Percentiles rank a stretch among this genome's conserved stretches.
phyloP scores from a whole-genome alignment of 2,329 filamentous ascomycete species.

The Lachnellula subtilissima region DNA sequence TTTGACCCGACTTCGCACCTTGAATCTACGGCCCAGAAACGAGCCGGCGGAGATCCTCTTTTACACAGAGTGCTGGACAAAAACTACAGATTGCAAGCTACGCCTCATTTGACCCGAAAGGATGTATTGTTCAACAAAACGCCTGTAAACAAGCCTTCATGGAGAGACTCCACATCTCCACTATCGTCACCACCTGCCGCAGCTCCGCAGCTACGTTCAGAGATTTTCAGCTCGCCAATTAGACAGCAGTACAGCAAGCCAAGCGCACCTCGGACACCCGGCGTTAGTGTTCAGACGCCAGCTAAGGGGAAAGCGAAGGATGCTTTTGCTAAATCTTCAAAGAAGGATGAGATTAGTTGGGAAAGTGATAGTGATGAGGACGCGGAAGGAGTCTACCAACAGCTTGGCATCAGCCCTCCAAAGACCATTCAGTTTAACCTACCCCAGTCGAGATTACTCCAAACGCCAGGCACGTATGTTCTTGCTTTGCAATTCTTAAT shows the following conservation, averaged over 20 bases:
- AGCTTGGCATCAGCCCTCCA: constrained; percentile 74
- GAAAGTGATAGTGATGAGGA: constrained; percentile 62
- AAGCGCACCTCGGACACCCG: constrained; percentile 63
- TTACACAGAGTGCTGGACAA: constrained; percentile 92
- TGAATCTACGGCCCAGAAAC: constrained; percentile 32
- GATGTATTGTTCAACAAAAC: constrained; percentile 28
- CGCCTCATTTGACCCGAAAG: constrained; percentile 61
- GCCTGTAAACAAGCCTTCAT: constrained; percentile 29
- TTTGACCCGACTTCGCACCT: constrained; percentile 45
- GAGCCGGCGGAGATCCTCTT: constrained; percentile 62
- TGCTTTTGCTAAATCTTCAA: constrained; percentile 37
- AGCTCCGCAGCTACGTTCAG: constrained; percentile 76
- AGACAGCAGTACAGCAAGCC: constrained; percentile 34
- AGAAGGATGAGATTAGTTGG: constrained; percentile 60
- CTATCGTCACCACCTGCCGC: constrained; percentile 73
- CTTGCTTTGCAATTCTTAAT: neutral
- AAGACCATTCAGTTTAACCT: constrained; percentile 88
- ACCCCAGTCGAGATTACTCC: constrained; percentile 69
- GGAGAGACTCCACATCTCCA: constrained; percentile 29
- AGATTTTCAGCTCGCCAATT: constrained; percentile 76
- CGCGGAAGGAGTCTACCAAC: constrained; percentile 52
- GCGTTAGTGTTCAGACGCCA: constrained; percentile 81
- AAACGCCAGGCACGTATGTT: constrained; percentile 64
- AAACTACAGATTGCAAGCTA: constrained; percentile 89
- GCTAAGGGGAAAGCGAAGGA: constrained; percentile 48